Base-by-base conservation (phyloP, 2,329 filamentous ascomycete genomes). In the Penicillium oxalicum region DNA sequence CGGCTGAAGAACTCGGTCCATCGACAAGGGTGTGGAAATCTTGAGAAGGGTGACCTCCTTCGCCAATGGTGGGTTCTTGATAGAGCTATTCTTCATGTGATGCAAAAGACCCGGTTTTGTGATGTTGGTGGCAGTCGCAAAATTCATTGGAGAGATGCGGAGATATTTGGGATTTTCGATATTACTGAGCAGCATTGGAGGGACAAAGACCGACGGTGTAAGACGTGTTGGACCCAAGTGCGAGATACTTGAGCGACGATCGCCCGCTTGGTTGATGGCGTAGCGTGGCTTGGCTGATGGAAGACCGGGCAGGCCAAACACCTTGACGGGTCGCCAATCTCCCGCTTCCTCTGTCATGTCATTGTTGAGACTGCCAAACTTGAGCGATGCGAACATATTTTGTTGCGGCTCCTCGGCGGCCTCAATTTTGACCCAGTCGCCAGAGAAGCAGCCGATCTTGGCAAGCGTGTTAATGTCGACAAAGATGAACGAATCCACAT, bases 381-480 rank as follows among this genome's bases (percentile, higher is more conserved):
- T 56, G 81, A 81, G 13, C 77, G 86, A 65, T 82, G 86, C 12
- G 75, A 72, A 24, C 80, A 85, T 50, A 32, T 72, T 71, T n/a
- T 65, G 45, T 48, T 70, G 67, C 2, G 88, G 86, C 63, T 90
- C 88, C 56, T 87, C 79, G 0, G 87, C 80, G 5, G 82, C 78
- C 70, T 95, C 89, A 9, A 96, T 76, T 24, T 86, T 84, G 9
- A 95, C 89, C 93, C 93, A 98, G 64, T 98, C 93, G 28, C 93
- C 93, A 0, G 91, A 97, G 65, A 98, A 98, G 68, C 91, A 97
- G 12, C 91, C 91, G 46, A 98, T 86, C 58, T 91, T 90, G 11
- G 88, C 86, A 18, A 98, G 71, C 1, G 88, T 88, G 49, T 82
- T 84, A 6, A 94, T 86, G 60, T 96, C 90, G 4, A 98, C 91